phyloP scores from a whole-genome alignment of 176 grass and related monocot genomes.

The Alopecurus myosuroides region DNA sequence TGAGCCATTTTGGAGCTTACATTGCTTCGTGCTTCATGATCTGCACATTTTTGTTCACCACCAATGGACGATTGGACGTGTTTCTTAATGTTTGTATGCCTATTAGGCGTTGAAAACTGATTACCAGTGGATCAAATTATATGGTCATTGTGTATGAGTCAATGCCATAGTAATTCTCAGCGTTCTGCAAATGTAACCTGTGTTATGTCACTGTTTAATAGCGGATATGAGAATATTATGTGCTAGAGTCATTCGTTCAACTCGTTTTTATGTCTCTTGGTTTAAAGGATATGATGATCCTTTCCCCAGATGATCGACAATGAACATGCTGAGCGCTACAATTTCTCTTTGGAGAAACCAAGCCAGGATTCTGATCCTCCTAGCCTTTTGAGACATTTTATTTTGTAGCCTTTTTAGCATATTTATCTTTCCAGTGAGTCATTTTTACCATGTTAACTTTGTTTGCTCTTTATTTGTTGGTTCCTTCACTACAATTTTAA shows the following conservation, averaged over 20 bases:
- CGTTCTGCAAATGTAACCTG: background rate
- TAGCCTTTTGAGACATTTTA: background rate
- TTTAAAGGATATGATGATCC: conserved; percentile 33
- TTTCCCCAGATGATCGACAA: conserved; percentile 52
- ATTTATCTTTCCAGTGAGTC: background rate
- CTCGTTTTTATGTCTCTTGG: background rate
- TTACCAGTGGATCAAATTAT: conserved; percentile 20
- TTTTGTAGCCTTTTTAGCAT: background rate
- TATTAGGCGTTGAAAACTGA: conserved; percentile 7
- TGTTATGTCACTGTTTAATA: background rate
- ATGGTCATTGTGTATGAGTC: background rate
- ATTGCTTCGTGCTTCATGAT: background rate
- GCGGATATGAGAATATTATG: background rate
- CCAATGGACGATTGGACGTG: background rate
- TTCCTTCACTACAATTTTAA: background rate
- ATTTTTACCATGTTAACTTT: background rate
- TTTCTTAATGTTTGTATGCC: background rate
- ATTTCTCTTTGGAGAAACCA: conserved; percentile 36
- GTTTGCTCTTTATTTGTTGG: background rate
- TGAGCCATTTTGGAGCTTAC: background rate
- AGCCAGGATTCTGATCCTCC: conserved; percentile 45
- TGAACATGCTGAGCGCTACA: conserved; percentile 46
- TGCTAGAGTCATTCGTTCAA: background rate
- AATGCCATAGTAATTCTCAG: background rate
- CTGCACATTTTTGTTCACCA: background rate